Evolutionary conservation across 108 stramenopile genomes (phyloP), one percentile per base, ranked within the genome.

Genomic region (Chaetoceros tenuissimus): DNA sequence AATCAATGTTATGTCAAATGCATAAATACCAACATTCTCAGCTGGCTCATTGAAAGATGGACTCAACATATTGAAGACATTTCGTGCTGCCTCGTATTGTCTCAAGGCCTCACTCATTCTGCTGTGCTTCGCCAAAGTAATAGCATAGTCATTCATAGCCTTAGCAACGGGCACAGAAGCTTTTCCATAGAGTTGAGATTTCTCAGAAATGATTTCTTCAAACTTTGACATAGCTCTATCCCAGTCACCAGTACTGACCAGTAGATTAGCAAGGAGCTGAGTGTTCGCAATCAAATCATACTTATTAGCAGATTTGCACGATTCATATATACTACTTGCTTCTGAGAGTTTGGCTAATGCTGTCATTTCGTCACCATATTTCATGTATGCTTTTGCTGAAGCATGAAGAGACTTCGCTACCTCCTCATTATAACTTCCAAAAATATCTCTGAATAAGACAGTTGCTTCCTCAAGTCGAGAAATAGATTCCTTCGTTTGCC

Each of bases 81-180:
- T n/a, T 43, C 69, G 72, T 16, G 90, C 80, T 27, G 66, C 71
- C 62, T 92, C 82, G 51, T 92, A 92, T 28, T 87, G 67, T 28
- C 71, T 59, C 46, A 92, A 62, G 3, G 90, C 90, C 46, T 79
- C 71, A 59, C 85, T 76, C 86, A 92, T 92, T 43, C 76, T 75
- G 30, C 81, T 79, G 65, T 92, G 85, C 64, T 92, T 92, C 16
- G 90, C 90, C 44, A 87, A 68, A 31, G 87, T 73, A 50, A 92
- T 85, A 22, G 90, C 90, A 57, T 87, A 92, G 19, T 84, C 79
- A 60, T 92, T 92, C 49, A 92, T 87, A 22, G 84, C 83, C 48
- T 87, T 91, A n/a, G 85, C 85, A 24, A 84, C 84, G 7, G 69
- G 79, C 2, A 85, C 81, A 47, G 77, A 81, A 43, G 70, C 46